Evolutionary conservation across 139 green algal genomes (phyloP).

Genomic region (Pycnococcus provasolii): DNA sequence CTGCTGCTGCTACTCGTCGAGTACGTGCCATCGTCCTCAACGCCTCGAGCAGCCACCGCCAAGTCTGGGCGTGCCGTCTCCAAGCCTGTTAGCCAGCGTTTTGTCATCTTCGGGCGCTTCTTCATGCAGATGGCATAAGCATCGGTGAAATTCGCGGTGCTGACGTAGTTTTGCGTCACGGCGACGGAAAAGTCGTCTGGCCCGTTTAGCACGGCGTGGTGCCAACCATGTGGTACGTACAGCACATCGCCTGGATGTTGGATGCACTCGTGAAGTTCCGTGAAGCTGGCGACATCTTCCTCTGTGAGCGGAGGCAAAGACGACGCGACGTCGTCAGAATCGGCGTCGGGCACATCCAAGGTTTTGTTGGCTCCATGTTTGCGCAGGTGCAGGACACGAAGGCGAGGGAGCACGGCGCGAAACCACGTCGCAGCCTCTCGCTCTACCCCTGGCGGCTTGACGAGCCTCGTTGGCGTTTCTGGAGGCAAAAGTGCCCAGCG

Average conservation of each 20-base stretch:
- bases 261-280: conserved; percentile 25
- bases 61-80: too few species aligned
- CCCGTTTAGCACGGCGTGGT: conserved; percentile 71
- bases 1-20: too few species aligned
- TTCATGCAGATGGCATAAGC: not conserved
- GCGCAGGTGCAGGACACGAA: not conserved
- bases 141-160: not conserved
- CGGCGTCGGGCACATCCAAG: not conserved
- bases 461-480: not conserved
- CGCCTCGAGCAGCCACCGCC: too few species aligned
- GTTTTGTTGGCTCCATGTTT: too few species aligned
- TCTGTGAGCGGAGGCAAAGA: not conserved
- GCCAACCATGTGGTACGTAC: conserved; percentile 86
- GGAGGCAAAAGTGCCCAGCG: too few species aligned
- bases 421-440: conserved; percentile 10
- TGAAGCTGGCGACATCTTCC: not conserved
- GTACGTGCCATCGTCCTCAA: too few species aligned
- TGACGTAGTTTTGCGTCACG: conserved; percentile 26
- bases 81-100: not conserved
- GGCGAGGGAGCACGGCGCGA: not conserved
- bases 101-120: conserved; percentile 12
- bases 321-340: not conserved
- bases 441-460: not conserved
- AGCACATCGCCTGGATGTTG: conserved; percentile 64
- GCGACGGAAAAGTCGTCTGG: conserved; percentile 39